Conservation (phyloP, 306 rosid genomes). For the Prunus davidiana region DNA sequence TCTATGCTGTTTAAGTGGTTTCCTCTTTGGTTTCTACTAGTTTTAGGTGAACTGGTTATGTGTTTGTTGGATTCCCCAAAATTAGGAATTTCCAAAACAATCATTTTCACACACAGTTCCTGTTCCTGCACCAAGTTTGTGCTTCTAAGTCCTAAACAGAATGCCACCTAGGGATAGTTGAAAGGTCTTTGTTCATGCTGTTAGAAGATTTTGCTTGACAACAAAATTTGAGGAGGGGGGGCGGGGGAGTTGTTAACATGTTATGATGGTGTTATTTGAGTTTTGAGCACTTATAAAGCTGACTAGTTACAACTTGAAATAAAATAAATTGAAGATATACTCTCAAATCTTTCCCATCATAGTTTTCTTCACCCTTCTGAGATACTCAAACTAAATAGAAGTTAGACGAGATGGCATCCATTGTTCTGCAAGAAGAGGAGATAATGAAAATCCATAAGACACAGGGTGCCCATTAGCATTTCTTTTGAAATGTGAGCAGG, state of each 20-base stretch:
- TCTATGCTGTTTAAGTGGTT: neutral
- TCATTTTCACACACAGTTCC: neutral
- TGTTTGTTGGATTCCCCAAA: neutral
- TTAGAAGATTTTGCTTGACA: neutral
- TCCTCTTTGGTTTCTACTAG: neutral
- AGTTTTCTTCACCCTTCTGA: neutral
- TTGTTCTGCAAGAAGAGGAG: neutral
- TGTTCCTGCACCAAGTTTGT: neutral
- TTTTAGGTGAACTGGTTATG: neutral
- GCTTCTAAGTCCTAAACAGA: neutral
- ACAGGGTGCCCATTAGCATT: neutral
- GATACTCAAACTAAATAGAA: neutral
- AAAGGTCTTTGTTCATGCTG: neutral
- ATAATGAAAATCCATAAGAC: neutral
- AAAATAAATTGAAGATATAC: neutral
- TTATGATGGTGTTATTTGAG: neutral
- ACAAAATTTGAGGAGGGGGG: neutral
- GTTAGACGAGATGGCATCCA: neutral
- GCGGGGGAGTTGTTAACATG: neutral
- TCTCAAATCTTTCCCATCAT: neutral
- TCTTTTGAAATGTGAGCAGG: neutral
- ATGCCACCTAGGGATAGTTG: neutral
- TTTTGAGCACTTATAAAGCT: neutral
- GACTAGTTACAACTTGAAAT: neutral
- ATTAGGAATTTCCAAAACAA: neutral